Base-by-base conservation (phyloP, 768 basidiomycete species). In the Kwoniella botswanensis region DNA sequence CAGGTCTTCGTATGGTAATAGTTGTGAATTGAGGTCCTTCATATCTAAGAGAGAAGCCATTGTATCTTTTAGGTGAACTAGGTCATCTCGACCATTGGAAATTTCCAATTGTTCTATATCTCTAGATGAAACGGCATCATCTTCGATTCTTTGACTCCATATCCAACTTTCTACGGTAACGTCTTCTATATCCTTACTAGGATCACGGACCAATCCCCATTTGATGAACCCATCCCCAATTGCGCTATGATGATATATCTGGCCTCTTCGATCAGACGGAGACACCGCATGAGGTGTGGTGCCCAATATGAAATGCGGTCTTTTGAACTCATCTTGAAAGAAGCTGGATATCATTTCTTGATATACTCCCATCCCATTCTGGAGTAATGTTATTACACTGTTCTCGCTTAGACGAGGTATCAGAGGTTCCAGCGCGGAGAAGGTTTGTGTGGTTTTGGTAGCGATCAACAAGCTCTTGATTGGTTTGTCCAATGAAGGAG, bases 281-380 rank as follows among this genome's bases (percentile, higher is more conserved):
- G 88, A 91, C 35, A 88, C 90, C 3, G 93, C 92, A 75, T 96
- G 93, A 1, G 90, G 91, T 71, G 92, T 94, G 29, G 89, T 88
- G 15, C 90, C 90, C 64, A 96, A 84, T 73, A 98, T 88, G 80
- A 98, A 93, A 76, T 92, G 90, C 13, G 95, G 95, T 46, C 95
- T 89, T 35, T 86, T 85, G 43, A 86, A 81, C 24, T 90, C 87
- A 81, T 94, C 91, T 21, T 87, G 90, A 82, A 94, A 98, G 54
- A 93, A 76, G 6, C 87, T 76, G 6, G 84, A 78, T 18, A 93
- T 81, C 59, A 97, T 86, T 70, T 88, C 85, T 67, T 98, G 95
- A 82, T 93, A 92, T 10, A 95, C 85, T 12, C 94, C 96, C 90
- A 97, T 92, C 26, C 96, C 96, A 80, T 96, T 96, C 79, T 96